Evolutionary conservation across 2,329 filamentous ascomycete species (phyloP).

Genomic region (Colletotrichum plurivorum): DNA sequence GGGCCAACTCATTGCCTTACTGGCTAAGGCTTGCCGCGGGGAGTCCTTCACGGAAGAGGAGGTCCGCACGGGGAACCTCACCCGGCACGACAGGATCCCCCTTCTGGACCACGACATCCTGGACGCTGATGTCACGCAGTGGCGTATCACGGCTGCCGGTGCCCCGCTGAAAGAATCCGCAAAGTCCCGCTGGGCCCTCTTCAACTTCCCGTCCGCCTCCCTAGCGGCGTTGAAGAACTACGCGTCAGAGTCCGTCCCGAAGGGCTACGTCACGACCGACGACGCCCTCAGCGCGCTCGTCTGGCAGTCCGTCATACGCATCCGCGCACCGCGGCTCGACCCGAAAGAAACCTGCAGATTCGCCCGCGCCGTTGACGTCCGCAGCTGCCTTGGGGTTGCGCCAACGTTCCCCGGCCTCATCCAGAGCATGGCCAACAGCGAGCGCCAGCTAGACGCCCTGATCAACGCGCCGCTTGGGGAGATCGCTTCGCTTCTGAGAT

Average conservation of each 20-base stretch:
- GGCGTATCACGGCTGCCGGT: neutral
- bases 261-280: conserved; percentile 65
- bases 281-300: conserved; percentile 66
- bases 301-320: conserved; percentile 61
- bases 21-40: conserved; percentile 63
- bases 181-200: conserved; percentile 56
- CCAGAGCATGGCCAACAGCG: conserved; percentile 61
- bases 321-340: conserved; percentile 53
- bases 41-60: conserved; percentile 63
- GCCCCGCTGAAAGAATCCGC: neutral
- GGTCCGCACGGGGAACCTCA: conserved; percentile 56
- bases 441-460: conserved; percentile 47
- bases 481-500: conserved; percentile 51
- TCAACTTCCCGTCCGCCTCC: conserved; percentile 56
- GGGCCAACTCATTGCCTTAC: conserved; percentile 59
- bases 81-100: conserved; percentile 54
- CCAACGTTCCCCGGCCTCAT: conserved; percentile 62
- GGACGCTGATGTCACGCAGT: conserved; percentile 49
- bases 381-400: conserved; percentile 58
- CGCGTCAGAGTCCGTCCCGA: conserved; percentile 47
- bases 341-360: conserved; percentile 45
- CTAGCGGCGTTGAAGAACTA: conserved; percentile 57
- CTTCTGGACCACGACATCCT: conserved; percentile 54
- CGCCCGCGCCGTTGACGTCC: conserved; percentile 64
- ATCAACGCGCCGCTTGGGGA: conserved; percentile 41